Base-by-base conservation (phyloP, 2,329 filamentous ascomycete genomes). In the Colletotrichum sp. region DNA sequence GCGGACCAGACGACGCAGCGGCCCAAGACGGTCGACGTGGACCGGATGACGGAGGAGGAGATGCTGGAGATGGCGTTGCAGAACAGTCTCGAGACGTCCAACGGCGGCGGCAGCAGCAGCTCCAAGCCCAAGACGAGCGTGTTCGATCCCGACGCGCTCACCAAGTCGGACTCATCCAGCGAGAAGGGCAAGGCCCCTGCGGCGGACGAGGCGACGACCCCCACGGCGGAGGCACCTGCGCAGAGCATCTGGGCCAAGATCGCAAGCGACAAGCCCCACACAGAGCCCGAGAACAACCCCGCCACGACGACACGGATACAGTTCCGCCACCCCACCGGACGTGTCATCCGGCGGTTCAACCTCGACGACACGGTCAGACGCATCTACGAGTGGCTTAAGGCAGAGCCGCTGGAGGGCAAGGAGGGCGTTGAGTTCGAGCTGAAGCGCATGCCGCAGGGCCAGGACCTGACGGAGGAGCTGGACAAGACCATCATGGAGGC, bases 361-460 rank as follows among this genome's bases (percentile, higher is more conserved):
- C 85, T 96, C 5, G 85, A 91, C 16, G 97, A 99, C 74, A 88
- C 91, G 1, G 96, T 99, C 15, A 90, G 92, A 71, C 92, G 95
- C 15, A 93, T 99, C 62, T 99, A 96, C 84, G 97, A 99, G 86
- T 99, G 96, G 95, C 92, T 99, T 78, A 99, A 99, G 87, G 94
- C 96, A 1, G 92, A 94, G 76, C 95, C 96, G 3, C 85, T 98
- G 65, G 94, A 96, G 79, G 95, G 94, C 80, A 96, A 95, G 84
- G 90, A 91, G 34, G 95, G 94, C 0, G 85, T 94, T 15, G 90
- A 92, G 77, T 99, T 99, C 85, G 96, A 99, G 84, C 90, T 99
- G 79, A 96, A 97, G 84, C 92, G 92, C 78, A 94, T 98, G 92
- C 90, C 90, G 0, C 88, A 88, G 77, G 95, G 96, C 64, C 94